Percentiles rank a stretch among this genome's conserved stretches.
Evolutionary conservation across 1,284 basidiomycete genomes (phyloP).

Genomic region (Moniliophthora roreri): DNA sequence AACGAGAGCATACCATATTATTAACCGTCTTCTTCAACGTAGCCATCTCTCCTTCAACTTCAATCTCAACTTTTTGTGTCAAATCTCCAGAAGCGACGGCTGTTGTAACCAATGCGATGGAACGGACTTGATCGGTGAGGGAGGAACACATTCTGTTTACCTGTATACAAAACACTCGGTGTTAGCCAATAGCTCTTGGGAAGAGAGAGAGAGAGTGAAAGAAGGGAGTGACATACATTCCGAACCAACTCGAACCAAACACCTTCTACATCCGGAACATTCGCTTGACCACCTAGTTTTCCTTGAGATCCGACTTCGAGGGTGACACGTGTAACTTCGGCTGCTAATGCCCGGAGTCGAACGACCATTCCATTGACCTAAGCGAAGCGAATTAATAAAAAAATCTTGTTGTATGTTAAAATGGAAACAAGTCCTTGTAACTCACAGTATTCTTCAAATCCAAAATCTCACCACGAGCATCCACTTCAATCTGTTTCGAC

Average conservation of each 20-base stretch:
- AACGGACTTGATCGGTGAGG: slow-evolving; percentile 92
- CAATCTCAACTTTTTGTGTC: slow-evolving; percentile 87
- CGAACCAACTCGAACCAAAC: slow-evolving; percentile 92
- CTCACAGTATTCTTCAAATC: slow-evolving; percentile 91
- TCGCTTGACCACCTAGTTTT: slow-evolving; percentile 89
- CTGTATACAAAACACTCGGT: too few relatives aligned
- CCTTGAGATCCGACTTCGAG: slow-evolving; percentile 89
- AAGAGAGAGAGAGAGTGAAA: slow-evolving; percentile 8
- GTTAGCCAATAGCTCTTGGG: not conserved
- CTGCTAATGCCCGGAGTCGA: slow-evolving; percentile 73
- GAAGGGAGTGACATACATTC: slow-evolving; percentile 57
- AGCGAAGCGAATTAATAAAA: not conserved
- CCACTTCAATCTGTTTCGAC: slow-evolving; percentile 95
- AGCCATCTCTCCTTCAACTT: slow-evolving; percentile 84
- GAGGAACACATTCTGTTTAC: slow-evolving; percentile 89
- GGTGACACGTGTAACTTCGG: slow-evolving; percentile 95
- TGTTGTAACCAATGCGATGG: slow-evolving; percentile 90
- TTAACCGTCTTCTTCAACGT: slow-evolving; percentile 38
- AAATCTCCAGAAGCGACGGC: slow-evolving; percentile 90
- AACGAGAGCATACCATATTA: slow-evolving; percentile 14
- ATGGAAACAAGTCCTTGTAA: too few relatives aligned
- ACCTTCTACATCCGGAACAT: slow-evolving; percentile 93
- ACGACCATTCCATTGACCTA: slow-evolving; percentile 94
- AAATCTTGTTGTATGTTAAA: not conserved
- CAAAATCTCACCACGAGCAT: slow-evolving; percentile 94